Conservation (phyloP, 1,284 basidiomycete genomes). For the Ustilago cynodontis region DNA sequence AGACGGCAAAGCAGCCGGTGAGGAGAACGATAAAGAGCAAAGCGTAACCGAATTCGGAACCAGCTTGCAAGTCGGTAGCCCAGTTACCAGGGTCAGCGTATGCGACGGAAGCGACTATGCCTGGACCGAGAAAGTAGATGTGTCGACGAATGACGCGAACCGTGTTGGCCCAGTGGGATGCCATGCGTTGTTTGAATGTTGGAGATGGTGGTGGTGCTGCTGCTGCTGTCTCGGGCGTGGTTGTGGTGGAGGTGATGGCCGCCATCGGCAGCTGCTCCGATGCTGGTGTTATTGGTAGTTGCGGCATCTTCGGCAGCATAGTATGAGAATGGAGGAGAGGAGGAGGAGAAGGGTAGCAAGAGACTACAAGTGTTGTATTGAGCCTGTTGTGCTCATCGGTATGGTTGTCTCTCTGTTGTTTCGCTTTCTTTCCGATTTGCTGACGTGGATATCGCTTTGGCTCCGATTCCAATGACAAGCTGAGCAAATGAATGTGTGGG, state of each 20-base stretch:
- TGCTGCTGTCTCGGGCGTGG: neutral
- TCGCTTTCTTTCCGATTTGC: neutral
- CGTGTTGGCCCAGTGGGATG: constrained; percentile 19
- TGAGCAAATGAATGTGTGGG: neutral
- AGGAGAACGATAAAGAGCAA: constrained; percentile 87
- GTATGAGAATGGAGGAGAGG: neutral
- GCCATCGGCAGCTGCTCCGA: constrained; percentile 7
- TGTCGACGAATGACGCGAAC: constrained; percentile 45
- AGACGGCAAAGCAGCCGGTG: constrained; percentile 83
- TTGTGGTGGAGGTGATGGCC: neutral
- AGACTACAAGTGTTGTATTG: constrained; percentile 8
- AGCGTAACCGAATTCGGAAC: constrained; percentile 77
- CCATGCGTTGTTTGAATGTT: constrained; percentile 15
- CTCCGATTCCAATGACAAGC: neutral
- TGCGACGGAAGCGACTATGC: constrained; percentile 62
- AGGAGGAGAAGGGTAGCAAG: neutral
- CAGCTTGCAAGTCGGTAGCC: constrained; percentile 69
- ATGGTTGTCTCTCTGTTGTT: constrained; percentile 1
- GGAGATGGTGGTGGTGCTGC: constrained; percentile 4
- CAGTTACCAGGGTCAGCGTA: constrained; percentile 67
- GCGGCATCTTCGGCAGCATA: neutral
- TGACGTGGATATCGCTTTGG: neutral
- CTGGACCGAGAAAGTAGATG: constrained; percentile 58
- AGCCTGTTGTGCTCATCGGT: constrained; percentile 4
- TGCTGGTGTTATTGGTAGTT: neutral